Evolutionary conservation across 2,329 filamentous ascomycete species (phyloP), one percentile per base, ranked within the genome.

Genomic region (Didymella pinodella): DNA sequence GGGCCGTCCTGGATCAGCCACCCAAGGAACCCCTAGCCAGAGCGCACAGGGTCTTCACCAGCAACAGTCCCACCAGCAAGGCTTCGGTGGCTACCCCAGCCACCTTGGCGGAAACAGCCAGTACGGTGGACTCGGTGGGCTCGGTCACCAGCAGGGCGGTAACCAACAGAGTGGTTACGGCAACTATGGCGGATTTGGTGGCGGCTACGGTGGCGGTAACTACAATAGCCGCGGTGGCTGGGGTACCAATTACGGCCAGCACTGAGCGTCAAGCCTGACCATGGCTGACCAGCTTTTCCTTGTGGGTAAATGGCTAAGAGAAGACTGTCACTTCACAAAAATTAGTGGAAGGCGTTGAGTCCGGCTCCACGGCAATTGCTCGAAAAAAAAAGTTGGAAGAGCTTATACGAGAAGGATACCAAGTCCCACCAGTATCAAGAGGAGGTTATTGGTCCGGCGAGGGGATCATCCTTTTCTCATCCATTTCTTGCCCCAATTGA

Each of bases 1-100:
- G 44, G 85, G 86, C 64, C 85, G 87, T 61, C 86, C 87, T 38
- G 85, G 85, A 41, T 88, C 86, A 36, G 86, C 86, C 7, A 84
- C 85, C 29, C 88, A 87, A 76, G 87, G 80, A 68, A 81, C 80
- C 25, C 82, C 80, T 38, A 81, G 82, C 44, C 83, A 85, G 68
- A 79, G 80, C 55, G 75, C 73, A 71, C 84, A 86, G 68, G 77
- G 81, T 29, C 77, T 85, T 47, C 84, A 85, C 46, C 82, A 85
- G 50, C 82, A 85, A 49, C 84, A 85, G 72, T 81, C 79, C 29
- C 83, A 85, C 49, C 85, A 87, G 70, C 83, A 84, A 71, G 82
- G 80, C 45, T 87, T 86, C 64, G 83, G 83, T 51, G 82, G 80
- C 44, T 88, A 87, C 63, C 83, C 83, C 29, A 77, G 79, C 57